These are phyloP conservation scores for Aureobasidium pullulans DNA, from an alignment of 2,329 filamentous ascomycete species.

Conservation along the genomic window DNA sequence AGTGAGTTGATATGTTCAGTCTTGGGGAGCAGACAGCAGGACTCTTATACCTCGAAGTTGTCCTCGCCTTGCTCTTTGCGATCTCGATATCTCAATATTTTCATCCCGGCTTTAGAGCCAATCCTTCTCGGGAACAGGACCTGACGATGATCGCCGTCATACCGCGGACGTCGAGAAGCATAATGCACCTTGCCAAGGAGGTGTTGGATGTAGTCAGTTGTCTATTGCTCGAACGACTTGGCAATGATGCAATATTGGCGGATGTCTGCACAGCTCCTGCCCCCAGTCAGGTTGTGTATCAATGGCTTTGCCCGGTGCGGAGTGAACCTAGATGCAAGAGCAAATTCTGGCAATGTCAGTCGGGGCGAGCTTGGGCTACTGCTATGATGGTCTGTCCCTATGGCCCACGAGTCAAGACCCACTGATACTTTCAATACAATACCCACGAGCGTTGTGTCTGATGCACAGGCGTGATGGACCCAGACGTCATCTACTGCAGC, in stretches of 20 bases:
- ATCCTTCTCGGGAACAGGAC: background rate
- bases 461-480: no score
- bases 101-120: background rate
- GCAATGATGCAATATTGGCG: background rate
- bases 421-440: background rate
- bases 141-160: background rate
- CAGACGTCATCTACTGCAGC: no score
- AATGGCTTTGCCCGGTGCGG: background rate
- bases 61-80: background rate
- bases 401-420: background rate
- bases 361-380: background rate
- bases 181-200: background rate
- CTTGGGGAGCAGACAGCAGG: background rate
- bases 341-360: background rate
- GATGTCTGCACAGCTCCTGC: background rate
- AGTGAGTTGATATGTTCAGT: background rate
- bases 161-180: conserved; percentile 5
- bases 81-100: background rate
- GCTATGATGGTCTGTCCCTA: background rate
- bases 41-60: background rate
- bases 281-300: background rate
- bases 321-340: background rate
- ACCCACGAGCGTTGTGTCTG: no score
- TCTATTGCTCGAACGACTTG: background rate
- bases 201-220: background rate